Evolutionary conservation across 2,329 filamentous ascomycete species (phyloP), one percentile per base, ranked within the genome.

Genomic region (Graphilbum sp.): DNA sequence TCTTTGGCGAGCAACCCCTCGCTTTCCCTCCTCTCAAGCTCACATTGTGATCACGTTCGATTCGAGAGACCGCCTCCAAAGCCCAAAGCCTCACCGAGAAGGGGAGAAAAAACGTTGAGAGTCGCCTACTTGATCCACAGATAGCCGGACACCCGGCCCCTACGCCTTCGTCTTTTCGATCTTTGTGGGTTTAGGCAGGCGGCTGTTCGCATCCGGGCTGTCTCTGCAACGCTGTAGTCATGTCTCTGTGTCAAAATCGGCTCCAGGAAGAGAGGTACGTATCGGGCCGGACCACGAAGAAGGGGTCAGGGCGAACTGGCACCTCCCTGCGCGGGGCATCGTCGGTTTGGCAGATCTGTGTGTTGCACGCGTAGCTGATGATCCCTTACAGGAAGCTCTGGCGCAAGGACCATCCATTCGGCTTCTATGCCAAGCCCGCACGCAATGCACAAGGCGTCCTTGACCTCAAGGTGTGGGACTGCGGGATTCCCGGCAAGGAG

Each of bases 391-490:
- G 87, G 46, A 96, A 94, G 63, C 85, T 94, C 63, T 98, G 90
- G 90, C 78, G 90, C 47, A 79, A 79, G 54, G 88, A 98, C 50
- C 90, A 98, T 53, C 92, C 92, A 0, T 98, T 98, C 53, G 90
- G 90, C 44, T 98, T 98, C 64, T 94, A 82, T 58, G 90, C 90
- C 19, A 84, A 87, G 54, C 90, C 92, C 12, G 66, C 78, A 45
- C 81, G 88, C 49, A 87, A 75, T 45, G 59, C 77, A 16, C 71
- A 84, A 47, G 87, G 86, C 39, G 75, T 85, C 2, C 70, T 96
- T 37, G 90, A 98, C 54, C 67, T 98, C 46, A 94, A 95, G 69
- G 73, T 76, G 46, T 98, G 90, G 90, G 87, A 96, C 51, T 96
- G 90, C 52, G 87, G 87, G 32, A 82, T 98, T 32, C 90, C 90